Evolutionary conservation across 768 basidiomycete genomes (phyloP).

Genomic region (Mycena galericulata): DNA sequence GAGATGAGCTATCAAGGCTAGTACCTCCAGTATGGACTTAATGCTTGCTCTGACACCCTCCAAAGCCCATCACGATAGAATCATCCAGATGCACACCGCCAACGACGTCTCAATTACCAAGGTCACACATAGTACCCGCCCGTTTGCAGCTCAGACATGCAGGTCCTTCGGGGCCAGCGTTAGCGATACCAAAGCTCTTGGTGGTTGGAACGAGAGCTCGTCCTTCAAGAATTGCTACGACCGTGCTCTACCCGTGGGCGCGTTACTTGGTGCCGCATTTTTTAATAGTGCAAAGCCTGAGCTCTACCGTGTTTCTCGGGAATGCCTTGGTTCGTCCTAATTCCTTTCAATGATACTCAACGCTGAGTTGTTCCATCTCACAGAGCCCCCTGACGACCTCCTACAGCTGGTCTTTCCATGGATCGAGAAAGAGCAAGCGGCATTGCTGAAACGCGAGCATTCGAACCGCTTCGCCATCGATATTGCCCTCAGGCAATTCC

Average conservation of each 20-base stretch:
- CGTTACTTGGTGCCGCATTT: slow-evolving; percentile 41
- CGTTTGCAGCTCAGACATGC: neutral
- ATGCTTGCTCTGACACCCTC: too few species aligned
- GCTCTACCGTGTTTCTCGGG: slow-evolving; percentile 33
- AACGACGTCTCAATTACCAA: neutral
- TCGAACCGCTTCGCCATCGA: neutral
- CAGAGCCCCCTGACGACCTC: slow-evolving; percentile 35
- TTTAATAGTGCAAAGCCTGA: slow-evolving; percentile 41
- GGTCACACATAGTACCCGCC: neutral
- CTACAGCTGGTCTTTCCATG: slow-evolving; percentile 8
- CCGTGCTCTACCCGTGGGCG: slow-evolving; percentile 37
- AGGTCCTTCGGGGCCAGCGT: neutral
- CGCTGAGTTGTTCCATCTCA: too few species aligned
- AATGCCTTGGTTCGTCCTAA: slow-evolving; percentile 32
- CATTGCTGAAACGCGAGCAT: neutral
- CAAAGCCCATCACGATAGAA: neutral
- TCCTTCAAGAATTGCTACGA: slow-evolving; percentile 8
- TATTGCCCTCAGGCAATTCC: neutral
- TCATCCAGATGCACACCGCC: neutral
- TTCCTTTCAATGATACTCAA: neutral
- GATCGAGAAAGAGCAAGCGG: neutral
- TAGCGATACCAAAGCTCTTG: too few species aligned
- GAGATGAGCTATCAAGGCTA: too few species aligned
- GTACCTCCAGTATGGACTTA: too few species aligned
- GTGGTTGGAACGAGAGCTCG: slow-evolving; percentile 1